Evolutionary conservation across 2,329 filamentous ascomycete species (phyloP), one percentile per base, ranked within the genome.

Genomic region (Fusarium pilosicola): DNA sequence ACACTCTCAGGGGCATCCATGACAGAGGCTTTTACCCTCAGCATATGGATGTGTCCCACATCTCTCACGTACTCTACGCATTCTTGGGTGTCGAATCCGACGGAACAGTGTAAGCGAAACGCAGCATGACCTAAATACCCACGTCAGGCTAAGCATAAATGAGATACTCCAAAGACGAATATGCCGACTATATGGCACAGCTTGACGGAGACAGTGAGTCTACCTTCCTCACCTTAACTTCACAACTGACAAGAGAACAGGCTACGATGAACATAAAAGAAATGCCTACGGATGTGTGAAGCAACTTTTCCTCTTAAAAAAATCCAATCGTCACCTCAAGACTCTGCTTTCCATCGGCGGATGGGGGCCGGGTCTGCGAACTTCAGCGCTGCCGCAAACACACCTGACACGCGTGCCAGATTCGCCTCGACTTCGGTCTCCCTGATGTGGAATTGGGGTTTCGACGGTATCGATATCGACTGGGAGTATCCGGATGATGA

Each of bases 61-160:
- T 97, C 58, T 96, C 92, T 1, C 93, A 96, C 76, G 86, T 97
- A 4, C 86, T 97, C 5, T 97, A 90, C 78, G 88, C 94, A 5
- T 97, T 97, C 81, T 92, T 94, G 77, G 95, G 97, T 78, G 82
- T 97, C 24, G 85, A 86, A 14, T 80, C 88, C 1, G 89, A 92
- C 60, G 95, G 95, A 39, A 92, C 93, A 76, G 92, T 96, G 83
- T 92, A 87, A 78, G 86, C 80, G 20, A 4, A 18, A 22, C 17
- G 5, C 26, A 22, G 30, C 20, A 20, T 24, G 7, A 14, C 5
- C 12, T 6, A 6, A 38, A 32, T 32, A 13, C 8, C 18, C 38
- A 24, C 32, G 7, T 52, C 9, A 36, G 17, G 22, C 60, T 76
- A 36, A 76, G 13, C 6, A 20, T 30, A 41, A 17, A 15, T 20